These are phyloP conservation scores for Tolypocladium capitatum DNA, from an alignment of 2,329 filamentous ascomycete species.

Conservation along the genomic window DNA sequence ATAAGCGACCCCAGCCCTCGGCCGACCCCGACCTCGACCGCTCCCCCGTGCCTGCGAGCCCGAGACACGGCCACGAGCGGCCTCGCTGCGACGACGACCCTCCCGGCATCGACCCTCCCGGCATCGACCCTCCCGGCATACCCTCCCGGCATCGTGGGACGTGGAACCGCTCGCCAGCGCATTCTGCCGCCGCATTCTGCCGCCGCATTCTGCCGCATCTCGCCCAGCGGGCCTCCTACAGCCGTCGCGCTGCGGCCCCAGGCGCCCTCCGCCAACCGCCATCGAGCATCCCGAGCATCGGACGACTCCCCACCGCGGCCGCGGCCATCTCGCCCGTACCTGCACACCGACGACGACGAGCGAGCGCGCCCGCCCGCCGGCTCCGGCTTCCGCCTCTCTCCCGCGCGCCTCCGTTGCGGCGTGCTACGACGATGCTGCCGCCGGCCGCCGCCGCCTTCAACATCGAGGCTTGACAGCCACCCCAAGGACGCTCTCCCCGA, in stretches of 20 bases:
- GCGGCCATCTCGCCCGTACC: not conserved
- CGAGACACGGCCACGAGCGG: not conserved
- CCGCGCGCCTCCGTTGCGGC: not conserved
- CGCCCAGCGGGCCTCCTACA: too few relatives aligned
- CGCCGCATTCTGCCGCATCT: not conserved
- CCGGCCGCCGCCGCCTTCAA: not conserved
- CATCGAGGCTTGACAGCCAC: not conserved
- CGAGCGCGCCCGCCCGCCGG: not conserved
- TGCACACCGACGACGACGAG: not conserved
- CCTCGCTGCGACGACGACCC: not conserved
- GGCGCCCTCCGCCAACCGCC: not conserved
- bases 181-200: not conserved
- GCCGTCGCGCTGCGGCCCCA: too few relatives aligned
- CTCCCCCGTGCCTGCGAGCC: not conserved
- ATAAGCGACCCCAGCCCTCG: not conserved
- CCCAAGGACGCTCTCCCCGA: not conserved
- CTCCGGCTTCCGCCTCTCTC: not conserved
- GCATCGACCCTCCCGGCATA: too few relatives aligned
- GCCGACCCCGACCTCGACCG: not conserved
- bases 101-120: not conserved
- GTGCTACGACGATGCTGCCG: not conserved
- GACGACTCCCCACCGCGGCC: too few relatives aligned
- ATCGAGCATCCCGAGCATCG: not conserved
- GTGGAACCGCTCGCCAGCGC: not conserved
- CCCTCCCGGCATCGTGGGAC: not conserved